Conservation (phyloP, 192 early-diverging fungal species). For the Dissophora globulifera region DNA sequence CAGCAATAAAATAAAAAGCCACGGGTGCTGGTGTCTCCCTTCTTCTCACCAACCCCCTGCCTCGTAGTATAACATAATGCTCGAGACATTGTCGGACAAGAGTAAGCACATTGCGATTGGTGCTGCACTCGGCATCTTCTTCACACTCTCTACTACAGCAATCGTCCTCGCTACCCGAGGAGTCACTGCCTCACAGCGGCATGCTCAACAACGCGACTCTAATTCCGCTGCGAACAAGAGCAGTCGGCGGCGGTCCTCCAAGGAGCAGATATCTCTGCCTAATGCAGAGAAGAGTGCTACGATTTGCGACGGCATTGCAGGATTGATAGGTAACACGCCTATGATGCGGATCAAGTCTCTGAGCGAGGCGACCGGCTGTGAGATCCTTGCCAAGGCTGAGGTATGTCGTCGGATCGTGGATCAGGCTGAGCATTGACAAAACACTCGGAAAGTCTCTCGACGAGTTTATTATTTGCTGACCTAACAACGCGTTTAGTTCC, state of each 20-base stretch:
- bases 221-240: not conserved
- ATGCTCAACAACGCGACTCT: no score
- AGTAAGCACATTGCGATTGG: slow-evolving; percentile 53
- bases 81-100: slow-evolving; percentile 45
- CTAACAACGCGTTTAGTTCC: slow-evolving; percentile 69
- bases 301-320: slow-evolving; percentile 75
- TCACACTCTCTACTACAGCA: slow-evolving; percentile 52
- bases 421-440: no score
- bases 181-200: not conserved
- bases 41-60: not conserved
- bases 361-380: slow-evolving; percentile 91
- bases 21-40: not conserved
- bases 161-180: slow-evolving; percentile 31
- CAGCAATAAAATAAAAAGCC: not conserved
- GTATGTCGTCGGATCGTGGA: slow-evolving; percentile 10
- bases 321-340: slow-evolving; percentile 92
- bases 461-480: no score
- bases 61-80: no score
- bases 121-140: slow-evolving; percentile 45
- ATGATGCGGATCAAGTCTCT: slow-evolving; percentile 87
- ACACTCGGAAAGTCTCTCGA: no score
- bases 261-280: slow-evolving; percentile 17
- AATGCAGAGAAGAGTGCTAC: slow-evolving; percentile 1
- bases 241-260: slow-evolving; percentile 30
- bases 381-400: slow-evolving; percentile 73